Conservation (phyloP, 768 basidiomycete genomes). For the Calocera viscosa region DNA sequence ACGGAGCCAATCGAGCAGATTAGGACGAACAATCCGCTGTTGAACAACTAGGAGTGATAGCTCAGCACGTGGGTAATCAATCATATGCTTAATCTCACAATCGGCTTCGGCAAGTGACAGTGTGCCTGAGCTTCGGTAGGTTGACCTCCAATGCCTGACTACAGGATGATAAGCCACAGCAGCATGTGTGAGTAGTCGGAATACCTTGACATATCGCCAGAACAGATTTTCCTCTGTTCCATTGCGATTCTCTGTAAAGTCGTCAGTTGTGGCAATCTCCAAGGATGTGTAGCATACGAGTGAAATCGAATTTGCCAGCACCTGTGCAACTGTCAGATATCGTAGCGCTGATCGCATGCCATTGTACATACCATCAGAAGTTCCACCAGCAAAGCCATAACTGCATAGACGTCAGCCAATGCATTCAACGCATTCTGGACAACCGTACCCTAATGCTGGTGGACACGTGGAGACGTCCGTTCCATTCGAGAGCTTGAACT, state of each 20-base stretch:
- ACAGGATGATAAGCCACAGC: not conserved
- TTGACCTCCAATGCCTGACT: constrained; percentile 51
- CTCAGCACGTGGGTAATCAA: no score
- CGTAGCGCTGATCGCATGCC: not conserved
- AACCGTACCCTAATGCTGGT: constrained; percentile 48
- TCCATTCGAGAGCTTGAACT: constrained; percentile 54
- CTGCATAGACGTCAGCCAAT: constrained; percentile 25
- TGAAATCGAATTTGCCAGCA: constrained; percentile 65
- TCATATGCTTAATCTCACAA: constrained; percentile 58
- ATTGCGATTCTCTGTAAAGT: constrained; percentile 11
- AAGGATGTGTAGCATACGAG: constrained; percentile 24
- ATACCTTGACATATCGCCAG: constrained; percentile 54
- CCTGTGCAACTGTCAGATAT: constrained; percentile 21
- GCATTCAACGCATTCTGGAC: not conserved
- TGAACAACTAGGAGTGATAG: not conserved
- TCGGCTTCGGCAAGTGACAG: constrained; percentile 68
- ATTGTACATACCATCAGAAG: not conserved
- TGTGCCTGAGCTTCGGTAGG: constrained; percentile 49
- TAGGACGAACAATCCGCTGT: not conserved
- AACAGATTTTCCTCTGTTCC: constrained; percentile 49
- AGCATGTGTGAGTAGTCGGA: no score
- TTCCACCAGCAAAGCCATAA: constrained; percentile 33
- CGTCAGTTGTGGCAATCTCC: not conserved
- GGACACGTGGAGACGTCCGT: constrained; percentile 59
- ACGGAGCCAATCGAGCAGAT: not conserved